Evolutionary conservation across 768 basidiomycete species (phyloP), one percentile per base, ranked within the genome.

Genomic region (Cyclocybe cylindracea): DNA sequence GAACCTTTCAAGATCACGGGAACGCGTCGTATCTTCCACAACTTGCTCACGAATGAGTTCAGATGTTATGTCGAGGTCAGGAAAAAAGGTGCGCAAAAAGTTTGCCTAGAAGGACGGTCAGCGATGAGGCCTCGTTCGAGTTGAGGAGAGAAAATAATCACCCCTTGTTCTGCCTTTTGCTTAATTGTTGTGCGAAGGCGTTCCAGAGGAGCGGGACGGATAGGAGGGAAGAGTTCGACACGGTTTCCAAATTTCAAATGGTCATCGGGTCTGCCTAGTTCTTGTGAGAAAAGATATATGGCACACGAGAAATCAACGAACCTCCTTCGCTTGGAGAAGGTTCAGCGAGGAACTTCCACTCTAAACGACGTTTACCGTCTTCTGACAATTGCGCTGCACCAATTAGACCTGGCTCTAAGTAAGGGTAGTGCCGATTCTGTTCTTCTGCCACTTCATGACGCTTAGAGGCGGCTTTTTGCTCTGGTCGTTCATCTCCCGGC

Each of bases 31-130:
- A 41, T 86, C 83, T 45, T 72, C 69, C 10, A 72, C 66, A 14
- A 89, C 66, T 50, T 84, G 75, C 24, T 80, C 78, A 45, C 79
- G 67, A 40, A 92, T 74, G 18, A 92, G 68, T 37, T 89, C 84
- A n/a, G 79, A 69, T 6, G 87, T 71, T n/a, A 93, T 72, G 53
- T 91, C 87, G 11, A 86, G 74, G 53, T 91, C 89, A 1, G 90
- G 88, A 48, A 86, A 77, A 65, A 79, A 78, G 4, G 82, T 84
- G 40, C 86, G 82, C 5, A 31, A 47, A 32, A 19, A 54, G 9
- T 34, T 31, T 16, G 16, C 8, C 16, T 7, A 41, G 6, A 11
- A 5, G 13, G 51, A 5, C 24, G 24, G 24, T 24, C 24, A 24
- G 24, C 24, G 5, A 24, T 3, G 24, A 24, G 24, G 24, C 24